Evolutionary conservation across 177 flowering plant genomes (phyloP), one percentile per base, ranked within the genome.

Genomic region (Vitis hybrid): DNA sequence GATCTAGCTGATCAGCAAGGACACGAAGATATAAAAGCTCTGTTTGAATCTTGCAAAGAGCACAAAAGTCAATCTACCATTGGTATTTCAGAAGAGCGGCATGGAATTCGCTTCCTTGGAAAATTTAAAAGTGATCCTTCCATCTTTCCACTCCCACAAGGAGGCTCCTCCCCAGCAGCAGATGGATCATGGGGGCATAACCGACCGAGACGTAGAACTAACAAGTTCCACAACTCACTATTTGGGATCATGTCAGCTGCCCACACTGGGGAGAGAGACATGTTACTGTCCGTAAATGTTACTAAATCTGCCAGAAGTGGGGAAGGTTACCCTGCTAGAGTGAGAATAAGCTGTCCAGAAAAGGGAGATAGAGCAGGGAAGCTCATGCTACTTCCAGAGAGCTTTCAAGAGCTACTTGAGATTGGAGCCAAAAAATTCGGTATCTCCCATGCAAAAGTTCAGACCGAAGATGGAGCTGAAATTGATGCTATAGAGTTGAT

Each of bases 1-100:
- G 88, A 66, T 19, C 84, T 96, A 3, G 98, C 98, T 1, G 98
- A 96, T 29, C 97, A 94, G 59, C 97, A 90, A 62, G 93, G 90
- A 18, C 97, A 92, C 11, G 94, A 90, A 26, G 97, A 89, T 7
- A 90, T 96, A 57, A 85, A 81, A 67, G 31, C 61, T 3, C 80
- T 94, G 10, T 90, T 94, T 79, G 70, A 82, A 63, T 71, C 88
- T 15, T 66, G 14, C 18, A 48, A 52, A 71, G 81, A 71, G 45
- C 15, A 69, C 2, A 74, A 68, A 51, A 10, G 65, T 51, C 81
- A 78, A 63, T 3, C 82, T 2, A 39, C 51, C 31, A 12, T 68
- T 14, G 12, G 76, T 9, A 33, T 77, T n/a, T 73, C 83, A 3
- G 82, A 81, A 62, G 56, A 72, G 67, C 73, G 70, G 19, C 71